phyloP scores from a whole-genome alignment of 176 grass and related monocot genomes.

The Oryza coarctata region DNA sequence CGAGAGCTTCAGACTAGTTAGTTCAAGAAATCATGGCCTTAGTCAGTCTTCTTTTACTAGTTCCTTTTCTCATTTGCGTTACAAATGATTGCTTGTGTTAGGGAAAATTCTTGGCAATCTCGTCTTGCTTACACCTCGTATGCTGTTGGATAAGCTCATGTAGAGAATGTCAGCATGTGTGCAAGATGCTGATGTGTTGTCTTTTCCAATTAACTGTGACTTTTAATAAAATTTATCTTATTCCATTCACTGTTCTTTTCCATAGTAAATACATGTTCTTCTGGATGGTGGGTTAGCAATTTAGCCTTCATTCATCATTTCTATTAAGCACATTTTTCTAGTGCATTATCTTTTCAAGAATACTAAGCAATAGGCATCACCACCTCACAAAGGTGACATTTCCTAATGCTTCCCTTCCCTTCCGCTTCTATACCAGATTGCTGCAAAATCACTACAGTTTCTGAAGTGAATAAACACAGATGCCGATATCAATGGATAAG shows the following conservation, averaged over 20 bases:
- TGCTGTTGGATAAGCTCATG: not conserved
- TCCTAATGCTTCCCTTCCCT: constrained; percentile 15
- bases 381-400: not conserved
- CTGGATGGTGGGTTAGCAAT: not conserved
- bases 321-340: not conserved
- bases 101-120: not conserved
- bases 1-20: not conserved
- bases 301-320: constrained; percentile 18
- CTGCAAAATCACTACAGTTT: not conserved
- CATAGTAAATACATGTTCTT: not conserved
- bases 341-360: not conserved
- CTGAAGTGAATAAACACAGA: constrained; percentile 29
- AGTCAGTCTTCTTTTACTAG: not conserved
- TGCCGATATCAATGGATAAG: constrained; percentile 48
- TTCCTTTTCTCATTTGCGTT: not conserved
- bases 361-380: not conserved
- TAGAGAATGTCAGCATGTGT: not conserved
- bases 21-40: not conserved
- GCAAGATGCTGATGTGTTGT: not conserved
- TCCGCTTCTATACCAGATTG: not conserved
- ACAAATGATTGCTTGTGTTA: not conserved
- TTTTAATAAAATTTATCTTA: not conserved
- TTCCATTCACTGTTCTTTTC: not conserved
- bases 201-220: not conserved
- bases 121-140: not conserved